Evolutionary conservation across 352 stramenopile species (phyloP).

Genomic region (Globisporangium paddicum): DNA sequence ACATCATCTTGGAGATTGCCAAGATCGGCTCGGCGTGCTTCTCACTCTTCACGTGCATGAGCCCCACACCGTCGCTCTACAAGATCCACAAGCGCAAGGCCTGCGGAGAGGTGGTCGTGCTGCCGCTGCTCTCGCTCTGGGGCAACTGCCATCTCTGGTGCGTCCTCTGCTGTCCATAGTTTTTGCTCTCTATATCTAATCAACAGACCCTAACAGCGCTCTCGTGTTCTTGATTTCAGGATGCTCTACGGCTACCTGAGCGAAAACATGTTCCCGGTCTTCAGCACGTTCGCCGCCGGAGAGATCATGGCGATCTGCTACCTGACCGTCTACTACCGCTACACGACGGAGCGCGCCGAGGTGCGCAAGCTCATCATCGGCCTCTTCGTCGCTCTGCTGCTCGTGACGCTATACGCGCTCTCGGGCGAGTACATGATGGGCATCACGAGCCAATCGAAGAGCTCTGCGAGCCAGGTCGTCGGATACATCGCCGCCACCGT

Average conservation of each 20-base stretch:
- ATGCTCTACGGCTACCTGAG: conserved; percentile 15
- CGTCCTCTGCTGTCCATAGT: not conserved
- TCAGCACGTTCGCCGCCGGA: conserved; percentile 12
- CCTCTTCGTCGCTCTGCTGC: not conserved
- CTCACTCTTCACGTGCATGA: conserved; percentile 20
- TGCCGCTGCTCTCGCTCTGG: conserved; percentile 29
- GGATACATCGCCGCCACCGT: conserved; percentile 24
- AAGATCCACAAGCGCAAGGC: conserved; percentile 21
- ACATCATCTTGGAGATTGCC: not conserved
- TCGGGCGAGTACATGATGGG: conserved; percentile 18
- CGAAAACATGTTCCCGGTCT: conserved; percentile 7
- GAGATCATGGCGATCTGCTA: conserved; percentile 28
- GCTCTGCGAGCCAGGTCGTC: conserved; percentile 22
- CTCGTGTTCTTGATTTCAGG: too few relatives aligned
- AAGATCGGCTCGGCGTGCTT: not conserved
- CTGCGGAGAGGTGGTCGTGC: conserved; percentile 26
- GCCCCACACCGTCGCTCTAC: conserved; percentile 24
- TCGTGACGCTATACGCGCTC: conserved; percentile 1
- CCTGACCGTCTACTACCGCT: conserved; percentile 25
- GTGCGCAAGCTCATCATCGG: conserved; percentile 6
- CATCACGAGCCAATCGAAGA: conserved; percentile 21
- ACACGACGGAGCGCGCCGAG: conserved; percentile 19
- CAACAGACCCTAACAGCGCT: too few relatives aligned
- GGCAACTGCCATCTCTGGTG: conserved; percentile 34
- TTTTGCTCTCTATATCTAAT: too few relatives aligned